A percentile compares a stretch with the other conserved stretches of the same genome.
Conservation (phyloP, 179 eudicot species). For the Beta macrorhiza region DNA sequence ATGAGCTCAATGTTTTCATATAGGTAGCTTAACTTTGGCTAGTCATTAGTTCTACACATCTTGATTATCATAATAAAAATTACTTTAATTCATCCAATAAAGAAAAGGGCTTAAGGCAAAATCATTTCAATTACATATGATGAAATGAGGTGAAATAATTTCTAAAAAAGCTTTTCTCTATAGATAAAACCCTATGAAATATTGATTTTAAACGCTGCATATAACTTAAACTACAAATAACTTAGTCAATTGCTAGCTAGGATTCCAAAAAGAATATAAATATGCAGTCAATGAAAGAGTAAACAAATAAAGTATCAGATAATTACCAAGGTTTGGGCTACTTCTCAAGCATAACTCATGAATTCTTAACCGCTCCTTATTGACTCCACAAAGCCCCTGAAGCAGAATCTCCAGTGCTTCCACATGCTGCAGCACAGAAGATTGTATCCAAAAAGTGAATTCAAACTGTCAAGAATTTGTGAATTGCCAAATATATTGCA, state of each 20-base stretch:
- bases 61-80: not conserved
- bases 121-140: not conserved
- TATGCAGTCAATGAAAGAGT: not conserved
- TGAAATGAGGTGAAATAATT: not conserved
- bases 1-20: not conserved
- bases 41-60: not conserved
- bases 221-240: not conserved
- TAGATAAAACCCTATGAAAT: not conserved
- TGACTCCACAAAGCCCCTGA: constrained; percentile 84
- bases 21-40: not conserved
- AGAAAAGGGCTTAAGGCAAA: not conserved
- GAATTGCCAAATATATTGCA: not conserved
- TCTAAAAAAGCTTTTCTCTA: not conserved
- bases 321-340: constrained; percentile 73
- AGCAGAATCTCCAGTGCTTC: constrained; percentile 96
- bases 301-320: not conserved
- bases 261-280: not conserved
- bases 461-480: not conserved
- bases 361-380: constrained; percentile 62
- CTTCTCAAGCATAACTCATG: constrained; percentile 88
- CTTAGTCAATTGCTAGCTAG: not conserved
- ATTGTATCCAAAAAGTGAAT: not conserved
- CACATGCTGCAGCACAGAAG: constrained; percentile 62
- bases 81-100: not conserved
- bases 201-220: not conserved